Percentiles rank a stretch among this genome's conserved stretches.
Evolutionary conservation across 2,329 filamentous ascomycete species (phyloP).

Genomic region (Phyllosticta citriasiana): DNA sequence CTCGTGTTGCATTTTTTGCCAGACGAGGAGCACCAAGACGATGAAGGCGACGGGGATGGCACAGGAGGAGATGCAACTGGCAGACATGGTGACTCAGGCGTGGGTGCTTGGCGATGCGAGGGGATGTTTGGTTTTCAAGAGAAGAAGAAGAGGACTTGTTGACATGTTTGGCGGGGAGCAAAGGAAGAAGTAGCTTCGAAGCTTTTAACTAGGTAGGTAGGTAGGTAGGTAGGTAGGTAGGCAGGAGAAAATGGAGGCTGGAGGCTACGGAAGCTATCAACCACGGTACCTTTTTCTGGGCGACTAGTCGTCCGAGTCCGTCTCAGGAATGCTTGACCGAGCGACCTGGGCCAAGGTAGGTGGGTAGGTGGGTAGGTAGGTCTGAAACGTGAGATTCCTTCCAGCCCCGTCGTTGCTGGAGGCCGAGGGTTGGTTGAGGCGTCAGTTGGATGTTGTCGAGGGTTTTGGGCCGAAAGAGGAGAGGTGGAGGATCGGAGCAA

Average conservation of each 20-base stretch:
- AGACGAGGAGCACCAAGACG: constrained; percentile 3
- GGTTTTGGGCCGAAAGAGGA: background rate
- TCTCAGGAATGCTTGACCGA: constrained; percentile 6
- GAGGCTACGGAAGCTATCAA: constrained; percentile 3
- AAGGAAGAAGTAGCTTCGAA: background rate
- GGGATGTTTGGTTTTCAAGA: background rate
- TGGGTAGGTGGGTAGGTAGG: too few relatives aligned
- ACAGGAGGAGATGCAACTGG: constrained; percentile 1
- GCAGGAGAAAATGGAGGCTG: background rate
- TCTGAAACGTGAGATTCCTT: background rate
- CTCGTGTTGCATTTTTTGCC: constrained; percentile 2
- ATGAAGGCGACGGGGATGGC: constrained; percentile 7
- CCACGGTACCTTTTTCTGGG: constrained; percentile 4
- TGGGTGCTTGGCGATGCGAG: background rate
- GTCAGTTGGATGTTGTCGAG: background rate
- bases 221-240: too few relatives aligned
- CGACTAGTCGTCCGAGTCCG: background rate
- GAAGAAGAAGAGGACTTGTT: background rate
- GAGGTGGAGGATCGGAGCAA: background rate
- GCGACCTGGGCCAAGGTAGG: background rate
- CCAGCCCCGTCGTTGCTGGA: background rate
- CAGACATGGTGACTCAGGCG: constrained; percentile 1
- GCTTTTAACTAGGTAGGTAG: too few relatives aligned
- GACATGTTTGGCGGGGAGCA: background rate
- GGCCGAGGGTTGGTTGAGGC: background rate